These are phyloP conservation scores for Podila clonocystis DNA, from an alignment of 192 early-diverging fungal species.

Conservation along the genomic window DNA sequence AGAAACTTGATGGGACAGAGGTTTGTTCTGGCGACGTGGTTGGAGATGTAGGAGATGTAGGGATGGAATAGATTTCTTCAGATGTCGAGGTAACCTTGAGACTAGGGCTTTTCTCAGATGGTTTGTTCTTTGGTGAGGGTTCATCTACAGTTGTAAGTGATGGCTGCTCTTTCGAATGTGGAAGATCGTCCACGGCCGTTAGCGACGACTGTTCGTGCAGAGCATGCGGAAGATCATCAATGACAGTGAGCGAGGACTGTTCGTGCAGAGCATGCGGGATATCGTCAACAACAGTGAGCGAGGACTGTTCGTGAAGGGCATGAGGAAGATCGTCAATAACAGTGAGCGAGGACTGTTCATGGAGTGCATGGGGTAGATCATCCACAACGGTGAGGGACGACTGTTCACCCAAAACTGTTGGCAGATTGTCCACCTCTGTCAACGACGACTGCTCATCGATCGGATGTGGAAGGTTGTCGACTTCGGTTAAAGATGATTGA, in stretches of 20 bases:
- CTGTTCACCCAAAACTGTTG: background rate
- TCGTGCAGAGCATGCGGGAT: slow-evolving; percentile 32
- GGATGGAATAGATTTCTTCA: too few species aligned
- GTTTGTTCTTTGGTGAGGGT: background rate
- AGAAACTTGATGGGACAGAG: slow-evolving; percentile 13
- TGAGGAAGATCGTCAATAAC: slow-evolving; percentile 27
- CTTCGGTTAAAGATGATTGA: slow-evolving; percentile 44
- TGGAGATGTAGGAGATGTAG: background rate
- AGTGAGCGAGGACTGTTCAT: slow-evolving; percentile 26
- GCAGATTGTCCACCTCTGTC: slow-evolving; percentile 27
- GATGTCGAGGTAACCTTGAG: too few species aligned
- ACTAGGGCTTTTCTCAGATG: background rate
- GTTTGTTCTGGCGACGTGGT: background rate
- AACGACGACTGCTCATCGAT: slow-evolving; percentile 42
- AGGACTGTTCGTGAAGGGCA: slow-evolving; percentile 24
- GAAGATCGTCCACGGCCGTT: slow-evolving; percentile 13
- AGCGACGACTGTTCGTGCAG: slow-evolving; percentile 30
- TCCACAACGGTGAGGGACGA: slow-evolving; percentile 32
- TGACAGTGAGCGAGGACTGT: slow-evolving; percentile 36
- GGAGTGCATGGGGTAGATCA: slow-evolving; percentile 9
- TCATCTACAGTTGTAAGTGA: background rate
- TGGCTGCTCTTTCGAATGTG: background rate
- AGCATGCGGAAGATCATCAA: slow-evolving; percentile 25
- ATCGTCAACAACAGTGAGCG: slow-evolving; percentile 28
- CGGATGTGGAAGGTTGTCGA: slow-evolving; percentile 8